Conservation (phyloP, 2,329 filamentous ascomycete species). For the Coccinonectria pachysandricola region DNA sequence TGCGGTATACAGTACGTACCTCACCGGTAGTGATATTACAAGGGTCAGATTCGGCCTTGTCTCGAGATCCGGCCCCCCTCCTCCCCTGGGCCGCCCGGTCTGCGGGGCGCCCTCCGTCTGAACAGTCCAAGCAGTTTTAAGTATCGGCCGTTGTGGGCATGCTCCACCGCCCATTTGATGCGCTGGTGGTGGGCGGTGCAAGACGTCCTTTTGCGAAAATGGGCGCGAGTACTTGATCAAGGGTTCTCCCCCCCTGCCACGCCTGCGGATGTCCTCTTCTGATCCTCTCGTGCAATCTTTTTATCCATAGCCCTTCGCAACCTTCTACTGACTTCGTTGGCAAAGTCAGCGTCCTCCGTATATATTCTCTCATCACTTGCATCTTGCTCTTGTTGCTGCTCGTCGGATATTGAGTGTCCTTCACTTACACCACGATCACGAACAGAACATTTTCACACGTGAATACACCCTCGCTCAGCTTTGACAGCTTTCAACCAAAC, state of each 20-base stretch:
- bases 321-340: constrained; percentile 40
- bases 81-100: no score
- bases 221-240: constrained; percentile 15
- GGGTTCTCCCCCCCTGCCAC: constrained; percentile 9
- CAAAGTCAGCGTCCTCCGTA: constrained; percentile 35
- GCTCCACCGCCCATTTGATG: no score
- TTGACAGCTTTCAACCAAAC: constrained; percentile 16
- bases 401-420: constrained; percentile 21
- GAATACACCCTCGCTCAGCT: constrained; percentile 9
- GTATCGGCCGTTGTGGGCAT: no score
- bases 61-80: no score
- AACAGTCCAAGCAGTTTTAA: no score
- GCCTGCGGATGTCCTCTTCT: constrained; percentile 2
- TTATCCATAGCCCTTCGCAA: constrained; percentile 12
- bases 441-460: constrained; percentile 7
- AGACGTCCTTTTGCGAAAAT: constrained; percentile 4
- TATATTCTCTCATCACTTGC: constrained; percentile 12
- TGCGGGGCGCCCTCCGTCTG: no score
- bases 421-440: constrained; percentile 3
- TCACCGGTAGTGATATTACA: no score
- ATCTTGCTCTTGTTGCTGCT: constrained; percentile 9
- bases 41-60: no score
- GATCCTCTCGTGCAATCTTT: constrained; percentile 8
- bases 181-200: no score
- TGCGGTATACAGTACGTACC: no score